Conservation (phyloP, 2,329 filamentous ascomycete genomes). For the Proliferodiscus dingleyae region DNA sequence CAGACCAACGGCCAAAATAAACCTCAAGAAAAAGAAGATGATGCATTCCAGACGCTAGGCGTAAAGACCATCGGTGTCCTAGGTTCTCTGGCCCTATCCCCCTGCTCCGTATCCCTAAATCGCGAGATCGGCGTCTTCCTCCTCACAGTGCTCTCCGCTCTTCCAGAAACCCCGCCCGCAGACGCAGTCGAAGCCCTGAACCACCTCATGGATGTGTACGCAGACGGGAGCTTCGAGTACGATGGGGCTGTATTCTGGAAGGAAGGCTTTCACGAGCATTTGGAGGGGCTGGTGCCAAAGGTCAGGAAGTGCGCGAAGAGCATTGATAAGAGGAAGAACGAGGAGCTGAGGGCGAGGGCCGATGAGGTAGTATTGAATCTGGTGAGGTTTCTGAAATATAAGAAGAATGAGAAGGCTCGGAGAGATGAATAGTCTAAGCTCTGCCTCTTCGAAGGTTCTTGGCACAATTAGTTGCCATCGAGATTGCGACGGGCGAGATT, state of each 20-base stretch:
- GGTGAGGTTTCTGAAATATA: conserved; percentile 58
- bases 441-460: not conserved
- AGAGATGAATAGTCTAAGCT: not conserved
- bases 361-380: conserved; percentile 60
- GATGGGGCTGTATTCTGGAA: conserved; percentile 62
- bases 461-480: not conserved
- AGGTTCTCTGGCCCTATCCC: conserved; percentile 55
- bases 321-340: conserved; percentile 54
- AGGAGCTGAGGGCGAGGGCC: conserved; percentile 53
- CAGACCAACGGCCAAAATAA: conserved; percentile 16
- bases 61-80: conserved; percentile 65
- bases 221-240: conserved; percentile 52
- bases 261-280: conserved; percentile 52
- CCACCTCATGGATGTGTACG: conserved; percentile 64
- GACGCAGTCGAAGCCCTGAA: conserved; percentile 61
- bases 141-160: conserved; percentile 46
- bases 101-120: conserved; percentile 50
- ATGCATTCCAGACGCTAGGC: conserved; percentile 55
- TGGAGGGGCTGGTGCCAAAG: conserved; percentile 51
- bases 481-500: too few relatives aligned
- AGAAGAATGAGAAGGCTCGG: conserved; percentile 36
- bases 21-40: conserved; percentile 22
- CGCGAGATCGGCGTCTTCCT: conserved; percentile 61
- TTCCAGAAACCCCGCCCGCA: conserved; percentile 50
- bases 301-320: conserved; percentile 52